A percentile compares a stretch with the other conserved stretches of the same genome.
Evolutionary conservation across 306 rosid genomes (phyloP).

Genomic region (Coriaria nepalensis): DNA sequence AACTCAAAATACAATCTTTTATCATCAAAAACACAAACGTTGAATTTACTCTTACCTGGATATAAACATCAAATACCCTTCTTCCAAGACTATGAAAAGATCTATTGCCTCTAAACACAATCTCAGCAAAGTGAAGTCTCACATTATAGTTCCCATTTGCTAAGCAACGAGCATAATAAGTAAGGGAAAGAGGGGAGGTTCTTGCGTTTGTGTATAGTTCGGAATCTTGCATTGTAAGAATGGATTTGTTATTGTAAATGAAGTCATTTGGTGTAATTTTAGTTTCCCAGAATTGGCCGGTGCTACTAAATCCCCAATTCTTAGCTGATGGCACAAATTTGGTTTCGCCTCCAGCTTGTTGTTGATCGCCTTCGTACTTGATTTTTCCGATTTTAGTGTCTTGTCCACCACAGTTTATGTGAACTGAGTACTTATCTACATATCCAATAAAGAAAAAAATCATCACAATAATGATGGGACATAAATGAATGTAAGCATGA

Average conservation of each 20-base stretch:
- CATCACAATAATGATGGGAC: too few relatives aligned
- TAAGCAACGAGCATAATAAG: slow-evolving; percentile 60
- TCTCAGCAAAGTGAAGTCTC: slow-evolving; percentile 53
- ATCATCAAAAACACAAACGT: too few relatives aligned
- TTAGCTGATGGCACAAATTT: slow-evolving; percentile 11
- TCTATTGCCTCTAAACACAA: slow-evolving; percentile 38
- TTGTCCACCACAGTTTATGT: slow-evolving; percentile 28
- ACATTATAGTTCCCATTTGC: slow-evolving; percentile 50
- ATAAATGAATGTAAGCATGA: too few relatives aligned
- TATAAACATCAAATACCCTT: slow-evolving; percentile 46
- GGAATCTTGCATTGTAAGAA: slow-evolving; percentile 33
- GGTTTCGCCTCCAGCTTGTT: slow-evolving; percentile 29
- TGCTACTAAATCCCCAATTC: slow-evolving; percentile 39
- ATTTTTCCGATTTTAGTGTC: slow-evolving; percentile 11
- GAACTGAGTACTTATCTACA: slow-evolving; percentile 1
- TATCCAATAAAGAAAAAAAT: neutral
- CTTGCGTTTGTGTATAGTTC: slow-evolving; percentile 44
- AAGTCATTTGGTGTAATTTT: slow-evolving; percentile 18
- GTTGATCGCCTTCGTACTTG: slow-evolving; percentile 26
- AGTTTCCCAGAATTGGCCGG: slow-evolving; percentile 46
- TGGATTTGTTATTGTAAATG: slow-evolving; percentile 17
- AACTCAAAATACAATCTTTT: slow-evolving; percentile 1
- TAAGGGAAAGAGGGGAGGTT: slow-evolving; percentile 38
- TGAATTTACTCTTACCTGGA: slow-evolving; percentile 39
- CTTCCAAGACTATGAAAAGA: slow-evolving; percentile 43